These are phyloP conservation scores for Singerocomus inundabilis DNA, from an alignment of 1,284 basidiomycete genomes.

Conservation along the genomic window DNA sequence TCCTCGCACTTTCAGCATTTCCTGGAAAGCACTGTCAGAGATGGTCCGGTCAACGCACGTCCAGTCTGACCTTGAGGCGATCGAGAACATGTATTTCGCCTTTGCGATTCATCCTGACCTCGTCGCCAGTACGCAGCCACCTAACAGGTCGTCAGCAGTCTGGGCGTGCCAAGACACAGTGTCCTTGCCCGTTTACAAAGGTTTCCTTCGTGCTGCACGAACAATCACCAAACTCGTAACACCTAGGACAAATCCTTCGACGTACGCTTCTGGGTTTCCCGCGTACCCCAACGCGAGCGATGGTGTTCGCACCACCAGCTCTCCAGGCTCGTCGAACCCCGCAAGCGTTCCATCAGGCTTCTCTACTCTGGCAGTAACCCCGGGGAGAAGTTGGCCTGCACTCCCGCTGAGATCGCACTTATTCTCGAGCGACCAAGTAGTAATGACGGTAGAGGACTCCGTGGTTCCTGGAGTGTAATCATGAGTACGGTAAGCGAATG, in stretches of 20 bases:
- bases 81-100: slow-evolving; percentile 66
- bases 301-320: slow-evolving; percentile 59
- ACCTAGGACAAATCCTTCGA: slow-evolving; percentile 15
- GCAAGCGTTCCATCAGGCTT: slow-evolving; percentile 61
- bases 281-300: slow-evolving; percentile 59
- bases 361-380: slow-evolving; percentile 52
- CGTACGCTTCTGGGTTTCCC: slow-evolving; percentile 62
- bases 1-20: slow-evolving; percentile 64
- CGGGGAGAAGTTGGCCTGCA: slow-evolving; percentile 56
- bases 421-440: slow-evolving; percentile 34
- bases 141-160: slow-evolving; percentile 40
- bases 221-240: neutral
- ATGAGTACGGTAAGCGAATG: neutral
- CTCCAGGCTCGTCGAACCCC: slow-evolving; percentile 62
- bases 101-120: slow-evolving; percentile 56
- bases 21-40: slow-evolving; percentile 32
- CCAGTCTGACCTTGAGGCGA: slow-evolving; percentile 55
- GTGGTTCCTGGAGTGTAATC: slow-evolving; percentile 36
- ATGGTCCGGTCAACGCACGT: neutral
- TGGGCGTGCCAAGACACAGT: neutral
- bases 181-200: slow-evolving; percentile 48
- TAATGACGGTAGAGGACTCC: slow-evolving; percentile 42
- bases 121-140: slow-evolving; percentile 72
- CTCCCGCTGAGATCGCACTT: slow-evolving; percentile 54
- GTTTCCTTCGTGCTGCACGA: slow-evolving; percentile 49